Conservation (phyloP, 768 basidiomycete genomes). For the Nidularia pulvinata region DNA sequence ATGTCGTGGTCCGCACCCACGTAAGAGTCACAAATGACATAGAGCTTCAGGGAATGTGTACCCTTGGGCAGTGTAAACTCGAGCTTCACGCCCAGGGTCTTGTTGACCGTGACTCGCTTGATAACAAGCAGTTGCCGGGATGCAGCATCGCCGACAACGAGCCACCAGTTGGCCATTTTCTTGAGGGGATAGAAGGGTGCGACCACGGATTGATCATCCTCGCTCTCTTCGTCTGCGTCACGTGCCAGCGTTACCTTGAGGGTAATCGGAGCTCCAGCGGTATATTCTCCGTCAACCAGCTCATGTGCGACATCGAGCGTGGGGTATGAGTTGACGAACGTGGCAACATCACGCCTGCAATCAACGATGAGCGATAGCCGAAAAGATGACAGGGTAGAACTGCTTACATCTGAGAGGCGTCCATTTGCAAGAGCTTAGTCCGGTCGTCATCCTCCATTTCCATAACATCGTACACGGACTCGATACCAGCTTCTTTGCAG, state of each 20-base stretch:
- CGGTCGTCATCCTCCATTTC: conserved; percentile 96
- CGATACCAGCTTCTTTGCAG: conserved; percentile 80
- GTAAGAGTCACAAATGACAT: conserved; percentile 93
- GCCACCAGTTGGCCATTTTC: conserved; percentile 98
- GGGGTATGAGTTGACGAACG: conserved; percentile 95
- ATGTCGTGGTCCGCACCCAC: conserved; percentile 93
- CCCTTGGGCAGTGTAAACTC: conserved; percentile 91
- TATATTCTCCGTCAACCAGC: conserved; percentile 86
- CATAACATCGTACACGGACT: conserved; percentile 97
- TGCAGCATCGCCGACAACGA: conserved; percentile 86
- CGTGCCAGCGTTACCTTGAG: conserved; percentile 79
- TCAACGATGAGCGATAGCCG: conserved; percentile 9
- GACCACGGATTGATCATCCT: conserved; percentile 80
- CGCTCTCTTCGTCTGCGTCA: conserved; percentile 78
- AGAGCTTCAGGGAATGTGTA: conserved; percentile 78
- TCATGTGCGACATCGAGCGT: conserved; percentile 91
- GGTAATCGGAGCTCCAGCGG: conserved; percentile 81
- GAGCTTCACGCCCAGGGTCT: conserved; percentile 79
- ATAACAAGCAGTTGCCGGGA: conserved; percentile 81
- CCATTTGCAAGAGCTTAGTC: conserved; percentile 82
- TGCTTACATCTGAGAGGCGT: conserved; percentile 83
- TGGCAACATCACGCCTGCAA: conserved; percentile 88
- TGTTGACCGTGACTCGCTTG: conserved; percentile 93
- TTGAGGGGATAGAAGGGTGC: conserved; percentile 91
- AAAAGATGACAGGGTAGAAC: background rate